Evolutionary conservation across 495 filamentous ascomycete genomes (phyloP).

Genomic region (Annulohypoxylon bovei): DNA sequence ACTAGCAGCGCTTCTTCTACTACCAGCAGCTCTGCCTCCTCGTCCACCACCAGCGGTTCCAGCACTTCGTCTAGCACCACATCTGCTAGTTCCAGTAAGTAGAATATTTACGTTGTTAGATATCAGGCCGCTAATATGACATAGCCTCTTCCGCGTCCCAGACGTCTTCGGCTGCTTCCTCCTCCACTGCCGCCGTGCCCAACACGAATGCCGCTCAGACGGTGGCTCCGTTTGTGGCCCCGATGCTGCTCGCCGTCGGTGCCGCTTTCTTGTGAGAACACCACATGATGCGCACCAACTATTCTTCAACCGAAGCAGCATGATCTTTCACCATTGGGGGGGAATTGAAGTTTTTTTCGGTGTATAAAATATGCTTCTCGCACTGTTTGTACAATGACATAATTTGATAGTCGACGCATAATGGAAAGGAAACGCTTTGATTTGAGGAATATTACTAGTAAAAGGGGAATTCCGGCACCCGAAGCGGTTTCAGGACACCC

Average conservation of each 20-base stretch:
- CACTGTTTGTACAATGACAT: constrained; percentile 24
- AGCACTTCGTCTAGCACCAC: constrained; percentile 33
- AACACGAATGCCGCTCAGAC: constrained; percentile 44
- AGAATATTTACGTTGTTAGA: constrained; percentile 24
- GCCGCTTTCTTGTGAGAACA: constrained; percentile 39
- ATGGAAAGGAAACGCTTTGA: constrained; percentile 26
- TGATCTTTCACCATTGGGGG: neutral
- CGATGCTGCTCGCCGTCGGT: constrained; percentile 41
- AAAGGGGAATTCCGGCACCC: neutral
- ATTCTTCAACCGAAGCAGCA: neutral
- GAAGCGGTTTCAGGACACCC: constrained; percentile 10
- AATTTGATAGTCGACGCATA: constrained; percentile 24
- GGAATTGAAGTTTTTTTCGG: constrained; percentile 12
- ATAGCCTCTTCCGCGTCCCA: constrained; percentile 37
- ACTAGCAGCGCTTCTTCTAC: constrained; percentile 43
- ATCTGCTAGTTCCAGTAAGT: constrained; percentile 39
- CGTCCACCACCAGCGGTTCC: constrained; percentile 19
- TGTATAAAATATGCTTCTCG: constrained; percentile 34
- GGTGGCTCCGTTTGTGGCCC: constrained; percentile 41
- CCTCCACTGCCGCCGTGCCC: constrained; percentile 29
- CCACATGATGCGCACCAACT: neutral
- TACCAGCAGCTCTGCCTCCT: constrained; percentile 33
- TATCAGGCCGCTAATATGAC: constrained; percentile 28
- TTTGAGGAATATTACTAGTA: constrained; percentile 7
- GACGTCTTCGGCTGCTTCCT: constrained; percentile 19